These are phyloP conservation scores for Euphorbia peplus DNA, from an alignment of 345 rosid genomes.

Conservation along the genomic window DNA sequence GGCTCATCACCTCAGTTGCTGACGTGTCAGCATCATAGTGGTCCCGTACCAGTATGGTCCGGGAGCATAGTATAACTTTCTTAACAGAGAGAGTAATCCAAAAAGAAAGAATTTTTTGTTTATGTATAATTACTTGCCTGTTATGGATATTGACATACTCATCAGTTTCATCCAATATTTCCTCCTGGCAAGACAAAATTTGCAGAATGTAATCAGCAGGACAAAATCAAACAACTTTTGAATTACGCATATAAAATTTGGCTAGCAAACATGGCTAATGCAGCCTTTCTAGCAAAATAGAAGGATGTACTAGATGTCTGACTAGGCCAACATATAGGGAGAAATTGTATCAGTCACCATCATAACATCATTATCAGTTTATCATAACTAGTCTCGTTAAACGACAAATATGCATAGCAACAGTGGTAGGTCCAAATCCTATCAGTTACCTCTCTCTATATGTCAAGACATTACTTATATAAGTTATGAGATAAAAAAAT, in stretches of 20 bases:
- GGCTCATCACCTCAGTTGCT: too few relatives aligned
- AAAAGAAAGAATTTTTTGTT: background rate
- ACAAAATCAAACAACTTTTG: background rate
- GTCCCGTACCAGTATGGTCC: too few relatives aligned
- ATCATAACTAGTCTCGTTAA: background rate
- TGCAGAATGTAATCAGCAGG: conserved; percentile 1
- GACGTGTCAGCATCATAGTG: too few relatives aligned
- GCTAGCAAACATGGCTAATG: background rate
- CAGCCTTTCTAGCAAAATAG: conserved; percentile 1
- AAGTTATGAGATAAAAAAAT: background rate
- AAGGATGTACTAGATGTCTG: background rate
- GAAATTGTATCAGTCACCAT: background rate
- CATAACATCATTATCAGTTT: conserved; percentile 1
- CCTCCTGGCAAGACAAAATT: conserved; percentile 60
- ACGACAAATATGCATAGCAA: conserved; percentile 2
- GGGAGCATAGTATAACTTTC: too few relatives aligned
- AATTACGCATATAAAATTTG: background rate
- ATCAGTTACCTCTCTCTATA: background rate
- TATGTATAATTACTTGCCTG: conserved; percentile 40
- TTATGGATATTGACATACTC: conserved; percentile 92
- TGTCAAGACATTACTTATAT: background rate
- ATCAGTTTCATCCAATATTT: conserved; percentile 94
- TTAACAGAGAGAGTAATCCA: background rate
- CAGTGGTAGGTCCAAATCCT: background rate
- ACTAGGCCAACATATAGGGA: background rate